These are phyloP conservation scores for Raddia distichophylla DNA, from an alignment of 176 grass and related monocot genomes.

Conservation along the genomic window DNA sequence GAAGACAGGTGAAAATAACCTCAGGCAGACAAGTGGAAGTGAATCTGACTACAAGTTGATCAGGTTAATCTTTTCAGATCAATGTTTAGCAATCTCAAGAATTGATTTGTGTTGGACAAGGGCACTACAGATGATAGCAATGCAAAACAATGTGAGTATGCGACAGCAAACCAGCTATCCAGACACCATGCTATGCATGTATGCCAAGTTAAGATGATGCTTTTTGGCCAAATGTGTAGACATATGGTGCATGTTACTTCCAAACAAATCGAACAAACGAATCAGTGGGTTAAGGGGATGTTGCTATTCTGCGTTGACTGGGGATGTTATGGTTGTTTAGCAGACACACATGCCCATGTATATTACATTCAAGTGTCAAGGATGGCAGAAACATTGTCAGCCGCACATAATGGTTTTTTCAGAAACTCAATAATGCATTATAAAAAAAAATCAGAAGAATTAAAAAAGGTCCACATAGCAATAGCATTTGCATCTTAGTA, in stretches of 20 bases:
- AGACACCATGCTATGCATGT: not conserved
- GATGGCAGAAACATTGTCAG: not conserved
- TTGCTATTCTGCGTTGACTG: not conserved
- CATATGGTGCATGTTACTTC: not conserved
- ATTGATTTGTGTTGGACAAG: conserved; percentile 5
- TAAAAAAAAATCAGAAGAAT: not conserved
- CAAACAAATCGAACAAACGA: not conserved
- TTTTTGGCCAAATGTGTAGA: not conserved
- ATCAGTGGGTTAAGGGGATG: not conserved
- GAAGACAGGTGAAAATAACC: not conserved
- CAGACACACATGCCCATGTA: not conserved
- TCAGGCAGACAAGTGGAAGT: not conserved
- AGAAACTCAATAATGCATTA: not conserved
- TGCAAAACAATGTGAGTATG: not conserved
- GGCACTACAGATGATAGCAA: conserved; percentile 5
- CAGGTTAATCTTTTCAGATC: not conserved
- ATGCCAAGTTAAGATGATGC: not conserved
- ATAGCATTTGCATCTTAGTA: not conserved
- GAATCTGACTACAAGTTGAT: not conserved
- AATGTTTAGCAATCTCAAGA: conserved; percentile 21
- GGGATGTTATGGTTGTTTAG: not conserved
- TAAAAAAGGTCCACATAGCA: not conserved
- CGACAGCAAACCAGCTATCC: not conserved
- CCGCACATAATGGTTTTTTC: not conserved
- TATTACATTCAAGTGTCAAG: not conserved